Percentiles rank a stretch among this genome's conserved stretches.
These are phyloP conservation scores for Lactifluus subvellereus DNA, from an alignment of 768 basidiomycete genomes.

Conservation along the genomic window DNA sequence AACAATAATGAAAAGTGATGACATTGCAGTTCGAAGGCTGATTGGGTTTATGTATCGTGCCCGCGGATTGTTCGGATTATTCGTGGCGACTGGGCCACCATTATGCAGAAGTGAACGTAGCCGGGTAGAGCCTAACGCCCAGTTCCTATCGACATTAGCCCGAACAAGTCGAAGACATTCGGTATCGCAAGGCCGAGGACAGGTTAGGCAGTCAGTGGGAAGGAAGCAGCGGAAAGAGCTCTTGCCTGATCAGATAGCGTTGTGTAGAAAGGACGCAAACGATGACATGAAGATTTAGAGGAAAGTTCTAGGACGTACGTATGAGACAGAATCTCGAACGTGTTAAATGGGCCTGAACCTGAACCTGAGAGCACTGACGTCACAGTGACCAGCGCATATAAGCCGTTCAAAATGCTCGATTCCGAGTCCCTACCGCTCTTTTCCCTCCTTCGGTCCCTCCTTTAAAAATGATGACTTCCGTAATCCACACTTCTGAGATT, in stretches of 20 bases:
- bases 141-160: background rate
- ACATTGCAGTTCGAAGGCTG: background rate
- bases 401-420: background rate
- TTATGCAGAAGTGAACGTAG: slow-evolving; percentile 1
- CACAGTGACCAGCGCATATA: slow-evolving; percentile 16
- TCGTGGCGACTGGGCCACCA: slow-evolving; percentile 8
- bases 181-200: background rate
- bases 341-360: background rate
- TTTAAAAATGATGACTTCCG: slow-evolving; percentile 21
- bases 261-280: background rate
- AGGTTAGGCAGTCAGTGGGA: background rate
- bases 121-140: background rate
- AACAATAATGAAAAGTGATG: slow-evolving; percentile 21
- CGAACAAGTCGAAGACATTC: background rate
- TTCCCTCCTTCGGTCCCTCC: background rate
- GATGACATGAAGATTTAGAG: background rate
- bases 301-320: background rate
- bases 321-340: background rate
- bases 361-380: slow-evolving; percentile 3
- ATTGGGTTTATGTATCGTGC: background rate
- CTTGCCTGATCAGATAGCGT: slow-evolving; percentile 13
- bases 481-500: slow-evolving; percentile 8
- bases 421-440: background rate
- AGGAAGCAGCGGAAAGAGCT: slow-evolving; percentile 1
- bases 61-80: slow-evolving; percentile 4